Evolutionary conservation across 2,329 filamentous ascomycete species (phyloP).

Genomic region (Alternaria conjuncta): DNA sequence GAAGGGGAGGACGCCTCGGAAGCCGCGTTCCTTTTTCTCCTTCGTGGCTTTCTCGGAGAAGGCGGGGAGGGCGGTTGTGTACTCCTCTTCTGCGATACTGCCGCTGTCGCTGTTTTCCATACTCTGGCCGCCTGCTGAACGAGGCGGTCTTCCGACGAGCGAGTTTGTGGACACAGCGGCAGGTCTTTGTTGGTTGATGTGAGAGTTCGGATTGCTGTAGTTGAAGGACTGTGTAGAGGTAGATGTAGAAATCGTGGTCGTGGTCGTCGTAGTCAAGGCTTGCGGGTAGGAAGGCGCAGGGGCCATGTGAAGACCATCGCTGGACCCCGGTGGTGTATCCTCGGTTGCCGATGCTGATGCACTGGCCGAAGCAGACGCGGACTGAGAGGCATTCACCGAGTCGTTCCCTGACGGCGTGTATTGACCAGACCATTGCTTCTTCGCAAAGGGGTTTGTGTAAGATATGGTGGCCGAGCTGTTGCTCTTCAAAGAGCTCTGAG

Average conservation of each 20-base stretch:
- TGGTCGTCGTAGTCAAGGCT: conserved; percentile 33
- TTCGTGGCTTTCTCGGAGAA: conserved; percentile 44
- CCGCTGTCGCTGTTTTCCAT: conserved; percentile 46
- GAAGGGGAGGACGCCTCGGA: conserved; percentile 48
- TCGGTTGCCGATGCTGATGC: conserved; percentile 43
- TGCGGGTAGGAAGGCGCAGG: conserved; percentile 39
- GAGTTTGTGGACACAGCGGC: conserved; percentile 27
- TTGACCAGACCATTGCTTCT: conserved; percentile 24
- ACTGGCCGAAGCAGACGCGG: conserved; percentile 38
- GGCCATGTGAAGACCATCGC: conserved; percentile 46
- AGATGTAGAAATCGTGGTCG: conserved; percentile 20
- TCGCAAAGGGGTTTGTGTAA: conserved; percentile 34
- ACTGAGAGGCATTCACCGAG: conserved; percentile 33
- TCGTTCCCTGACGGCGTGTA: conserved; percentile 36
- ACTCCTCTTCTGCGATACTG: conserved; percentile 45
- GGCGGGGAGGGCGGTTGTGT: conserved; percentile 46
- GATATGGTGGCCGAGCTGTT: conserved; percentile 31
- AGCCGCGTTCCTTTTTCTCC: conserved; percentile 47
- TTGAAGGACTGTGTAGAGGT: conserved; percentile 20
- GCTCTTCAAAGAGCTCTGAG: conserved; percentile 42
- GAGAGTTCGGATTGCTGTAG: conserved; percentile 33
- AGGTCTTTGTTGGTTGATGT: conserved; percentile 32
- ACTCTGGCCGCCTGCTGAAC: conserved; percentile 32
- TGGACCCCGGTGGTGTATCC: conserved; percentile 46
- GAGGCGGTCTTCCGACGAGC: conserved; percentile 29